Conservation (phyloP, 164 flowering plant species). For the Sextonia rubra region DNA sequence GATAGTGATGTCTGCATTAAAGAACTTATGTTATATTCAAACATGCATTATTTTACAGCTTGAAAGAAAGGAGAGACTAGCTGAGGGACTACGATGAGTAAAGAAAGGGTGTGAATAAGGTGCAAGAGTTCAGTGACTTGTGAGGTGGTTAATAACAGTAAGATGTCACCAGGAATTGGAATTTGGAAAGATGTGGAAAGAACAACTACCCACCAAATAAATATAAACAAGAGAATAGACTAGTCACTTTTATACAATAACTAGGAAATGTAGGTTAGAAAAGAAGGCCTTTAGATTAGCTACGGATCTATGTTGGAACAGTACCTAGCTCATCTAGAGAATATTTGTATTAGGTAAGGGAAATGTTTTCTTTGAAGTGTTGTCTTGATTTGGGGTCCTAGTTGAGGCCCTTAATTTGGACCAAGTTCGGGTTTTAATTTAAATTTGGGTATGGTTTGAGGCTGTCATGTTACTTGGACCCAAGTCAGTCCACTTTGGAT, state of each 20-base stretch:
- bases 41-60: background rate
- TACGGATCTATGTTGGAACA: background rate
- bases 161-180: background rate
- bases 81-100: background rate
- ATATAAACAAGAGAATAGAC: background rate
- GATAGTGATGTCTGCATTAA: constrained; percentile 24
- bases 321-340: background rate
- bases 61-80: background rate
- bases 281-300: background rate
- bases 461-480: too few relatives aligned
- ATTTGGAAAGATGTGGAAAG: constrained; percentile 5
- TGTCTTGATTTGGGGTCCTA: too few relatives aligned
- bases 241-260: background rate
- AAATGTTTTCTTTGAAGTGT: too few relatives aligned
- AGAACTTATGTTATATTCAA: background rate
- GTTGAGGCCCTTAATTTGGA: too few relatives aligned
- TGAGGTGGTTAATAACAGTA: background rate
- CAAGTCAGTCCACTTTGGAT: too few relatives aligned
- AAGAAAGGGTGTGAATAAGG: background rate
- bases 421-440: too few relatives aligned
- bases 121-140: background rate
- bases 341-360: background rate
- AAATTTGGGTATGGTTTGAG: too few relatives aligned
- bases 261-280: background rate
- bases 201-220: constrained; percentile 12